Percentiles rank a stretch among this genome's conserved stretches.
Evolutionary conservation across 257 asterid genomes (phyloP).

Genomic region (Fraxinus anomala): DNA sequence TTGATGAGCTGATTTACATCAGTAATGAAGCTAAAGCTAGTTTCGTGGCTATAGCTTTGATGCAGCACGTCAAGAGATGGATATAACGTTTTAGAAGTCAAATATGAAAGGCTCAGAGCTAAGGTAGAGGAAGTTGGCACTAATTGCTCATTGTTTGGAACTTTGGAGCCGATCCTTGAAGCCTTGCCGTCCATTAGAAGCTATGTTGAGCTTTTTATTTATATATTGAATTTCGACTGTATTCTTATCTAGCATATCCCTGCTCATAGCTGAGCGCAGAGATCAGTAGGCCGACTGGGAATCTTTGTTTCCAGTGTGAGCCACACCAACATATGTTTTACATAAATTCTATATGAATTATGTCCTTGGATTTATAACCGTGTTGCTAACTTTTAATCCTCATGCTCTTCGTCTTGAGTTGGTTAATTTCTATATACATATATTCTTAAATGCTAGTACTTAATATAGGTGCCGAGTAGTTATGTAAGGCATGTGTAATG

Average conservation of each 20-base stretch:
- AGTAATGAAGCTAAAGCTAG: conserved; percentile 6
- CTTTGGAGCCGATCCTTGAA: conserved; percentile 5
- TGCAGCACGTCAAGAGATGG: conserved; percentile 3
- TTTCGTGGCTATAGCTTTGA: conserved; percentile 17
- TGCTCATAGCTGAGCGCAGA: conserved; percentile 8
- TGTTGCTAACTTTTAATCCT: not conserved
- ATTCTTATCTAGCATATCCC: conserved; percentile 1
- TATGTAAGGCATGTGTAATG: too few species aligned
- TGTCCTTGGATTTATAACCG: not conserved
- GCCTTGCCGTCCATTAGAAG: conserved; percentile 18
- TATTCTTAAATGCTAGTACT: too few species aligned
- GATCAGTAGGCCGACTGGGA: not conserved
- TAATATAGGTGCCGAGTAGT: too few species aligned
- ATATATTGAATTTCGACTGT: not conserved
- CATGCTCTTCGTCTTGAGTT: not conserved
- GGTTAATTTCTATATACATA: too few species aligned
- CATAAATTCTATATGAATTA: not conserved
- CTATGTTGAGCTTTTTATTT: conserved; percentile 12
- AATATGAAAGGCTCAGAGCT: not conserved
- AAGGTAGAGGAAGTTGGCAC: conserved; percentile 13
- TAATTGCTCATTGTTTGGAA: conserved; percentile 16
- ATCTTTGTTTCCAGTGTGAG: not conserved
- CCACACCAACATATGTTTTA: not conserved
- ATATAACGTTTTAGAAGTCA: not conserved
- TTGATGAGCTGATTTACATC: not conserved